Conservation (phyloP, 2,329 filamentous ascomycete species). For the Ceratocystis huliohia region DNA sequence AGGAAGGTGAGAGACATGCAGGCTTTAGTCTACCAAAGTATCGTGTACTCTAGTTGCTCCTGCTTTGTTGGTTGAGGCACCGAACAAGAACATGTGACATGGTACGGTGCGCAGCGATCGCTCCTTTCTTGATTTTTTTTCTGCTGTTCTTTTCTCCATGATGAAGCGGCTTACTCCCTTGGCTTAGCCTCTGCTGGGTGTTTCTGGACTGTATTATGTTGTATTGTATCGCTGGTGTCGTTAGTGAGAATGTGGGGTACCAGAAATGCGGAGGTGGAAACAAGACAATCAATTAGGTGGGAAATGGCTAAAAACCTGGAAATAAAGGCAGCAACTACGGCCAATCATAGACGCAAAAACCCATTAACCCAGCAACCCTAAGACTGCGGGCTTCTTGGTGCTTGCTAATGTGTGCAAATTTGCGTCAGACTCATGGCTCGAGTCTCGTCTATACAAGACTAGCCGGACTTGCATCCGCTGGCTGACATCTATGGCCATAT, state of each 20-base stretch:
- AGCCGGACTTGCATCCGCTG: too few species aligned
- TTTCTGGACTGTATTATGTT: not conserved
- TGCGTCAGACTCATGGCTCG: too few species aligned
- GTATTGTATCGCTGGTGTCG: not conserved
- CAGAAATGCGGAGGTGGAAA: not conserved
- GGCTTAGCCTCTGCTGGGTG: not conserved
- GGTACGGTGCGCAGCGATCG: not conserved
- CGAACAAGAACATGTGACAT: not conserved
- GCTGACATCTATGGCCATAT: too few species aligned
- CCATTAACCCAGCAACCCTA: too few species aligned
- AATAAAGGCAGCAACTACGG: not conserved
- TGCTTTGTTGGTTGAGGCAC: not conserved
- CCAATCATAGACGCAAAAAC: too few species aligned
- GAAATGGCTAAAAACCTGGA: not conserved
- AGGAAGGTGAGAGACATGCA: not conserved
- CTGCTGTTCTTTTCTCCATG: not conserved
- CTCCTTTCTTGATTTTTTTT: not conserved
- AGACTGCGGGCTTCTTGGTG: too few species aligned
- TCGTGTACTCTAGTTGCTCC: not conserved
- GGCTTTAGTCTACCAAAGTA: not conserved
- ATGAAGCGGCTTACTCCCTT: not conserved
- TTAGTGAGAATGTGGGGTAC: constrained; percentile 2
- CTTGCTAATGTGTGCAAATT: too few species aligned
- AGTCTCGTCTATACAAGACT: too few species aligned
- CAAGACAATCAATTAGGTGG: not conserved